Evolutionary conservation across 2,329 filamentous ascomycete genomes (phyloP), one percentile per base, ranked within the genome.

Genomic region (Paracorniculantispora psalliotae): DNA sequence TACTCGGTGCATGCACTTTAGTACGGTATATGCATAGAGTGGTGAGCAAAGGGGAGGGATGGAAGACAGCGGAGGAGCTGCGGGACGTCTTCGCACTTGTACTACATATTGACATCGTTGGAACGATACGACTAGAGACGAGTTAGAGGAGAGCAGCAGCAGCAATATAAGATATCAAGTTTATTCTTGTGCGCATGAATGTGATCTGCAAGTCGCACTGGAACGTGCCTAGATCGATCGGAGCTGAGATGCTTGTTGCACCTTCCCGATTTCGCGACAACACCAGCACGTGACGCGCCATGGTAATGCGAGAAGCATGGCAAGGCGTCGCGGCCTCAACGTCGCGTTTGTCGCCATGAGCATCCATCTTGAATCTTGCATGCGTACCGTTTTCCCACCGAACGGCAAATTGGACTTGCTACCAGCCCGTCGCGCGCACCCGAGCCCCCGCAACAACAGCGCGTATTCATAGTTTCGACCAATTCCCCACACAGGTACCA

Each of bases 261-360:
- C 33, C 47, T 57, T 50, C 35, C 46, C 13, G 13, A 43, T 50
- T 12, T 21, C 17, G 9, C 55, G 35, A 56, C 25, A 57, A 51
- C 37, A 44, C 25, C 54, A 43, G 35, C 55, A 57, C 55, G 55
- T 57, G 55, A 57, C 55, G 26, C 35, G 46, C 55, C 46, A 51
- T 28, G 17, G 46, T 19, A 26, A 39, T 28, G 54, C 23, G 21
- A 39, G 33, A 56, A 28, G 15, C 53, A 41, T 39, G 30, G 48
- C 15, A 41, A 26, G 33, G 21, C 30, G n/a, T n/a, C 33, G 33
- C 54, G 21, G 54, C 53, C 26, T 57, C 54, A 17, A 35, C n/a
- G 28, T 41, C 54, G 54, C 44, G 33, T 19, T 44, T n/a, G 7
- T 39, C 19, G 30, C 39, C 52, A 33, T 47, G 19, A 26, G n/a